Conservation (phyloP, 1,139 yeast species). For the Candida tropicalis region DNA sequence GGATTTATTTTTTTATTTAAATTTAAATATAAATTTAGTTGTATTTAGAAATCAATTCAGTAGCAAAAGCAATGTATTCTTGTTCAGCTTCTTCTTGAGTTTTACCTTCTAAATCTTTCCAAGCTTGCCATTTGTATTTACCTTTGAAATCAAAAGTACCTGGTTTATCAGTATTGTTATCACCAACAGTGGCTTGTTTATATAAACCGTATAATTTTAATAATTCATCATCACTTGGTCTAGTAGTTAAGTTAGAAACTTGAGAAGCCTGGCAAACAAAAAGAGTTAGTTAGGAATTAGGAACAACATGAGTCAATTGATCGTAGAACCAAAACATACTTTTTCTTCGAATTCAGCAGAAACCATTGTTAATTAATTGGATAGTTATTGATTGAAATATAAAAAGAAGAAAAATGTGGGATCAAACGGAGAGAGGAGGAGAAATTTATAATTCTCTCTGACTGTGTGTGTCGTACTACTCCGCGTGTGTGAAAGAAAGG, state of each 20-base stretch:
- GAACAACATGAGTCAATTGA: constrained; percentile 7
- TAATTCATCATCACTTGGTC: constrained; percentile 87
- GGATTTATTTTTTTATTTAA: too few species aligned
- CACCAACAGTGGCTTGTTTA: constrained; percentile 98
- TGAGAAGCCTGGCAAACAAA: constrained; percentile 78
- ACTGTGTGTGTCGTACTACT: neutral
- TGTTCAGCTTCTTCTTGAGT: constrained; percentile 90
- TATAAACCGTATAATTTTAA: constrained; percentile 82
- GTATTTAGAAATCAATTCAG: constrained; percentile 60
- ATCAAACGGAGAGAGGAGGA: too few species aligned
- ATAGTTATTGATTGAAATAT: neutral
- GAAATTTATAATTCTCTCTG: neutral
- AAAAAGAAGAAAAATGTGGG: neutral
- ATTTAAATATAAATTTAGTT: constrained; percentile 18
- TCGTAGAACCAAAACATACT: too few species aligned
- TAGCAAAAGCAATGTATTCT: constrained; percentile 77
- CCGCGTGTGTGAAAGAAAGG: too few species aligned
- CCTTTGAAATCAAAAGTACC: constrained; percentile 92
- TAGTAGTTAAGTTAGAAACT: constrained; percentile 71
- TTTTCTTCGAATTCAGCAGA: constrained; percentile 57
- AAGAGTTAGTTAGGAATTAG: too few species aligned
- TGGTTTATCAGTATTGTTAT: constrained; percentile 80
- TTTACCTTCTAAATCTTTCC: constrained; percentile 87
- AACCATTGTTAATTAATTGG: constrained; percentile 33
- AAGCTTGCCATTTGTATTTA: constrained; percentile 96